A percentile compares a stretch with the other conserved stretches of the same genome.
Evolutionary conservation across 345 rosid genomes (phyloP).

Genomic region (Hypericum perforatum): DNA sequence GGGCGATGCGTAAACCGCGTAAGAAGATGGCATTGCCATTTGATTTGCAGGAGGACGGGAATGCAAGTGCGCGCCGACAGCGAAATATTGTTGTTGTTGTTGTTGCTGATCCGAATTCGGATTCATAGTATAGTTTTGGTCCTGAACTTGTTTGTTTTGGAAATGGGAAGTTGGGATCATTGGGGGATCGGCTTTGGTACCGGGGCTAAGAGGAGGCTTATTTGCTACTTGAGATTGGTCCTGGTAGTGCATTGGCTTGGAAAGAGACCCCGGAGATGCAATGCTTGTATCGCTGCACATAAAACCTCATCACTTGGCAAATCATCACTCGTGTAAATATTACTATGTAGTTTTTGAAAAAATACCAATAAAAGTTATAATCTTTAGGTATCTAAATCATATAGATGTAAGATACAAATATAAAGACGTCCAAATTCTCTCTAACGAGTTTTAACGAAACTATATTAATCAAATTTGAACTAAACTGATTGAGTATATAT

Average conservation of each 20-base stretch:
- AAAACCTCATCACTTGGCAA: no score
- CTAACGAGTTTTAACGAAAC: no score
- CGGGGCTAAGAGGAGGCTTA: conserved; percentile 23
- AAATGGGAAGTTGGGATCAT: conserved; percentile 25
- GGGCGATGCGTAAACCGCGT: conserved; percentile 38
- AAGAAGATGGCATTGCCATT: conserved; percentile 44
- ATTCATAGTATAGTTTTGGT: conserved; percentile 13
- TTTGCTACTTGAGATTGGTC: conserved; percentile 30
- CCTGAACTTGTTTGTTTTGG: conserved; percentile 30
- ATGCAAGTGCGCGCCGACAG: conserved; percentile 37
- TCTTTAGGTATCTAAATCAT: no score
- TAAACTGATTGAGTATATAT: no score
- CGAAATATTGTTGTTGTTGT: conserved; percentile 29
- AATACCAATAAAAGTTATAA: no score
- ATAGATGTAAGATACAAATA: no score
- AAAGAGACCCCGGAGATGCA: conserved; percentile 49
- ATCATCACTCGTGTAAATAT: no score
- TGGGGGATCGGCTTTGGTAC: conserved; percentile 16
- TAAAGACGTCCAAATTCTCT: no score
- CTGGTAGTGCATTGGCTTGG: conserved; percentile 43
- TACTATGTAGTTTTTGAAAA: no score
- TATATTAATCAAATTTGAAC: no score
- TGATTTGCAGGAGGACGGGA: conserved; percentile 27
- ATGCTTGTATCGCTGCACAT: conserved; percentile 60
- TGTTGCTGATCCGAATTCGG: conserved; percentile 26